Evolutionary conservation across 495 filamentous ascomycete species (phyloP), one percentile per base, ranked within the genome.

Genomic region (Penicillium argentinense): DNA sequence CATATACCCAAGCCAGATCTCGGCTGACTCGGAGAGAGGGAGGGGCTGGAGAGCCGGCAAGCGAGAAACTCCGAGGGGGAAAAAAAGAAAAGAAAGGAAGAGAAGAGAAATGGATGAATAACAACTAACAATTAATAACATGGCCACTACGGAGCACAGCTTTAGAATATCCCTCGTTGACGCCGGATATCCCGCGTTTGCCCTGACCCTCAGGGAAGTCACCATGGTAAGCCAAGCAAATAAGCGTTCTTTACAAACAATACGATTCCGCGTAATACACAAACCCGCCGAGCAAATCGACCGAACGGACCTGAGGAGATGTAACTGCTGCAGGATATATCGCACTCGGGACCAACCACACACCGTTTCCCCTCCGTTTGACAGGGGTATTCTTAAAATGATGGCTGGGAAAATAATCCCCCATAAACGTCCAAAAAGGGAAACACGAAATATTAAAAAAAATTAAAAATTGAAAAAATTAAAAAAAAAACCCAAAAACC

Each of bases 261-360:
- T 36, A 36, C 33, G 6, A 12, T 36, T 50, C 54, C 33, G 29
- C 11, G 54, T 62, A 62, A 62, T 62, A 62, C 58, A 4, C 29
- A 46, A 52, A 48, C 49, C 19, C 12, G 30, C 17, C 25, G 6
- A 27, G 16, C 18, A 26, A 48, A 22, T 32, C 11, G 29, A 12
- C 33, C 33, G 16, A 47, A 44, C 38, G 44, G 47, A 47, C 49
- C 54, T 51, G 48, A 51, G 40, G 30, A 58, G 51, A 59, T 59
- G 52, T 56, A 65, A 53, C 56, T 52, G 53, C 59, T 49, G 47
- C 48, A 41, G 32, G 59, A 62, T 54, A 54, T 57, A 64, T 62
- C 52, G 45, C 46, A 26, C 40, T n/a, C 9, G 26, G 41, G 47
- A 53, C 64, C 64, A 68, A 66, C 62, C 62, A 68, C 11, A 50